Base-by-base conservation (phyloP, 257 asterid genomes). In the Rehmannia glutinosa region DNA sequence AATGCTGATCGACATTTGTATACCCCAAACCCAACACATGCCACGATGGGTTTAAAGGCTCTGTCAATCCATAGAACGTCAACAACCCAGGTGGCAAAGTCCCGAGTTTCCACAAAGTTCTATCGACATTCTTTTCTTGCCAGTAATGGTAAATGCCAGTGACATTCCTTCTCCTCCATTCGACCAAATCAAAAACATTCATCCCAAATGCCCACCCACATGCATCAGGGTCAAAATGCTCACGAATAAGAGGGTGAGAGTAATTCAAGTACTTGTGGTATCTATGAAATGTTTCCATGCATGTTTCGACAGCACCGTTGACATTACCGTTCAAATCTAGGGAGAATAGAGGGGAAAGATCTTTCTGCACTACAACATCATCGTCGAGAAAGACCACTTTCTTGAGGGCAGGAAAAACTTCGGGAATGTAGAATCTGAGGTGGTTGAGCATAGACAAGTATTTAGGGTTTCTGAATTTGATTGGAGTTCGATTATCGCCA, bases 141-240 rank as follows among this genome's bases (percentile, higher is more conserved):
- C 92, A 86, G 54, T 83, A 83, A 64, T 83, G 92, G 51, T 86
- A 86, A 45, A 83, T 81, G 12, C 87, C 86, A 0, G 92, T 86
- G 17, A 86, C 87, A 8, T 83, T 81, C 53, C 81, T 78, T 49
- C 71, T 77, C 75, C 89, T 79, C 89, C 92, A 86, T 46, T 83
- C 81, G 1, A 83, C 84, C 73, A 86, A 79, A 65, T 86, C 87
- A 38, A 86, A 83, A 7, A 83, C 83, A 8, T 86, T 86, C 92
- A 86, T 86, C 61, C 87, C 92, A 5, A 83, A 84, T 2, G 90
- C 90, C 90, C 90, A 84, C 10, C 91, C 91, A 33, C 88, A 85
- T 2, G 92, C 89, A 36, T 86, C 89, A 0, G 89, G 92, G 39
- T 86, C 92, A 4, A 86, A 86, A 68, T 86, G 89, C 68, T 79